These are phyloP conservation scores for Trichophyton verrucosum DNA, from an alignment of 2,329 filamentous ascomycete species.

Conservation along the genomic window DNA sequence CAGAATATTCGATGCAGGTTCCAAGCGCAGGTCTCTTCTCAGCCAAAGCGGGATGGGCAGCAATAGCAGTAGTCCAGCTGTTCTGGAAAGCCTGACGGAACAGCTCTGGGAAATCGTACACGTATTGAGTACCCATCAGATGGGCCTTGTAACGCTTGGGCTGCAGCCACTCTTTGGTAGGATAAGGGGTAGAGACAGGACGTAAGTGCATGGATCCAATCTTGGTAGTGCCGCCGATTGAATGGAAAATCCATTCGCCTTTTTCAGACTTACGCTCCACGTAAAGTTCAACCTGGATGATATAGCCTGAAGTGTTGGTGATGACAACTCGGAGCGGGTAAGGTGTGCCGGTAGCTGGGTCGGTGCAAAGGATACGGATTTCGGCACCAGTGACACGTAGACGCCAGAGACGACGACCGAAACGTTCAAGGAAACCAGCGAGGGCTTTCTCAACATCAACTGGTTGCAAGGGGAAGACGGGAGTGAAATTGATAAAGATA, in stretches of 20 bases:
- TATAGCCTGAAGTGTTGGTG: conserved; percentile 95
- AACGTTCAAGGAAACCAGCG: conserved; percentile 89
- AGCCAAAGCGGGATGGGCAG: conserved; percentile 59
- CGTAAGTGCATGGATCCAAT: conserved; percentile 91
- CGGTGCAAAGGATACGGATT: conserved; percentile 96
- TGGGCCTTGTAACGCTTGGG: conserved; percentile 99
- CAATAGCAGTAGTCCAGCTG: conserved; percentile 67
- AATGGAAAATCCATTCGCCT: conserved; percentile 97
- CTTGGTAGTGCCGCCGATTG: conserved; percentile 88
- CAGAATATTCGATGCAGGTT: conserved; percentile 86
- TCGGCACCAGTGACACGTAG: conserved; percentile 94
- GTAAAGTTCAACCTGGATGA: conserved; percentile 95
- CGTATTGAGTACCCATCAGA: conserved; percentile 97
- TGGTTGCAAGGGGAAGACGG: conserved; percentile 84
- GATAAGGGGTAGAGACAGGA: conserved; percentile 81
- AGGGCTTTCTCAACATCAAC: conserved; percentile 85
- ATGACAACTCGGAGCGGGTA: conserved; percentile 93
- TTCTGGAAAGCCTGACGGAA: conserved; percentile 98
- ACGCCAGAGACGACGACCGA: conserved; percentile 87
- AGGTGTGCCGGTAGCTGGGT: conserved; percentile 67
- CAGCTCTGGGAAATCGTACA: conserved; percentile 98
- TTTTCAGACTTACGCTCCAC: conserved; percentile 96
- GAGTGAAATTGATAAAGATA: conserved; percentile 99
- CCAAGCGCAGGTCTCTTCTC: conserved; percentile 73
- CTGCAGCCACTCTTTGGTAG: conserved; percentile 96